Evolutionary conservation across 2,329 filamentous ascomycete genomes (phyloP), one percentile per base, ranked within the genome.

Genomic region (Geoglossum cookeanum): DNA sequence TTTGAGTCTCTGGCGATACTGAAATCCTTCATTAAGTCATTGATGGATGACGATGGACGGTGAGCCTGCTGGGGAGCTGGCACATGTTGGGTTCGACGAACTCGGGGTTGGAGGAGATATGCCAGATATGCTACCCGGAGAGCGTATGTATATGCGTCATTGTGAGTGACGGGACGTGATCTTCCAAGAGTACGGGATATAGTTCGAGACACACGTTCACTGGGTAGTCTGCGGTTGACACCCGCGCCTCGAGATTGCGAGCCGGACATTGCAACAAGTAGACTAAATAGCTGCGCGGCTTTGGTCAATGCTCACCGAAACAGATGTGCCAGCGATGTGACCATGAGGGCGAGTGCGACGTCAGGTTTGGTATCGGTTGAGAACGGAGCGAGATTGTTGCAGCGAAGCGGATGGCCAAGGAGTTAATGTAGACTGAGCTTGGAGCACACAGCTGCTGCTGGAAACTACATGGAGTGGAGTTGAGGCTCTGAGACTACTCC

Each of bases 1-100:
- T 86, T 87, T 33, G 77, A 78, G 65, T 85, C 81, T 60, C 79
- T 74, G 58, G 82, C 75, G 57, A 79, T 69, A 59, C 78, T 80
- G 67, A 96, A 91, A 69, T 97, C 91, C 70, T 89, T 89, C 69
- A 97, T 83, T 63, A 96, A 75, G 68, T 94, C 87, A 64, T 85
- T 82, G 59, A 94, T 78, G 42, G 78, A 81, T 55, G 78, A 85
- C 59, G 84, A 85, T 59, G 82, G 77, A 60, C 87, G 81, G 70
- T 88, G 80, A 48, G 77, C 68, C 6, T 78, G 73, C 60, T 80
- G 78, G 72, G 61, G 78, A 67, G 71, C 74, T 9, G 81, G 71
- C 47, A 92, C 81, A 77, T 89, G 94, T 72, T 95, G 88, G 66
- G 91, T 86, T 66, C 88, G 81, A 71, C 91, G 92, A 65, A 87